These are phyloP conservation scores for Candida andamanensis DNA, from an alignment of 805 yeast genomes.

Conservation along the genomic window DNA sequence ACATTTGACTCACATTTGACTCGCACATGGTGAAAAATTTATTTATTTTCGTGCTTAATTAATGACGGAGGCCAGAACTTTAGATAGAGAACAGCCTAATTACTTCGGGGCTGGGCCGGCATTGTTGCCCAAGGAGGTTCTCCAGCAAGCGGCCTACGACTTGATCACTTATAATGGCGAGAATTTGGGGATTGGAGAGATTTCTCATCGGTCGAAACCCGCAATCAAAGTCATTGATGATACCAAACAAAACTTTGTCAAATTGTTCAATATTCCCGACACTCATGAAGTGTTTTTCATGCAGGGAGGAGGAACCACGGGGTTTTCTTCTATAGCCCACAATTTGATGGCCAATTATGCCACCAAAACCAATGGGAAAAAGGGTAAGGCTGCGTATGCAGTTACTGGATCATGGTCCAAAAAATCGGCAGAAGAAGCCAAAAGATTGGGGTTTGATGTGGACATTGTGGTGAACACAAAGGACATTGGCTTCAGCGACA, in stretches of 20 bases:
- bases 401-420: constrained; percentile 94
- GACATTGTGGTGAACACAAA: constrained; percentile 66
- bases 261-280: constrained; percentile 75
- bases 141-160: constrained; percentile 85
- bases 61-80: constrained; percentile 4
- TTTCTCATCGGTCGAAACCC: constrained; percentile 87
- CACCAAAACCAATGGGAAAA: constrained; percentile 58
- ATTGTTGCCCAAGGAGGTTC: constrained; percentile 72
- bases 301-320: constrained; percentile 98
- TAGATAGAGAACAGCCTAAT: constrained; percentile 65
- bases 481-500: constrained; percentile 53
- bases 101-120: constrained; percentile 99
- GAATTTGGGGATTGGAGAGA: constrained; percentile 91
- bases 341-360: constrained; percentile 75
- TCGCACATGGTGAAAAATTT: constrained; percentile 4
- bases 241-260: constrained; percentile 61
- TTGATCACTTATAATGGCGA: constrained; percentile 61
- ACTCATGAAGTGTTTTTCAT: constrained; percentile 91
- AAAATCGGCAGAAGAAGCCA: constrained; percentile 83
- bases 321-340: constrained; percentile 83
- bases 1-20: neutral
- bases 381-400: constrained; percentile 79
- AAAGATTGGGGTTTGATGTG: constrained; percentile 71
- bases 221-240: constrained; percentile 74
- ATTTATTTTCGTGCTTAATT: too few species aligned